Evolutionary conservation across 805 yeast species (phyloP).

Genomic region (Wickerhamomyces queroliae): DNA sequence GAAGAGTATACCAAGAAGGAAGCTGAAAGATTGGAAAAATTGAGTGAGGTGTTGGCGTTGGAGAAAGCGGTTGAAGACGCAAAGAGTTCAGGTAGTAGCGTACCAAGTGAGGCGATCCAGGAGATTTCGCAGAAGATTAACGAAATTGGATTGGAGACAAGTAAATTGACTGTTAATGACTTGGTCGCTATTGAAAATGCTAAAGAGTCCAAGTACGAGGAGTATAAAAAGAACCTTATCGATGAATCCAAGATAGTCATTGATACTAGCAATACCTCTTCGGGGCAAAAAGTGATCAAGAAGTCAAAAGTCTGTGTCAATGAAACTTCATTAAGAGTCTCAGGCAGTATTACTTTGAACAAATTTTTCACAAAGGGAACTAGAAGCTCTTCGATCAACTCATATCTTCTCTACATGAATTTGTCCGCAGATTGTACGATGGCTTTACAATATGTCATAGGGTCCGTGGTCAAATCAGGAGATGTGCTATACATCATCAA

Average conservation of each 20-base stretch:
- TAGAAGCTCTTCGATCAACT: slow-evolving; percentile 31
- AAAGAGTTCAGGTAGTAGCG: slow-evolving; percentile 29
- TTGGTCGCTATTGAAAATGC: slow-evolving; percentile 15
- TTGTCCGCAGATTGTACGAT: slow-evolving; percentile 76
- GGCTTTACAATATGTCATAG: slow-evolving; percentile 86
- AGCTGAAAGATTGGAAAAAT: slow-evolving; percentile 29
- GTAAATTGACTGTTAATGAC: slow-evolving; percentile 17
- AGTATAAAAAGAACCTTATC: slow-evolving; percentile 15
- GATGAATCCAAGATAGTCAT: slow-evolving; percentile 10
- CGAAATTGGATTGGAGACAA: slow-evolving; percentile 36
- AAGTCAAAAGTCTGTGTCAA: slow-evolving; percentile 53
- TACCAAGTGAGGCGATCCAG: slow-evolving; percentile 26
- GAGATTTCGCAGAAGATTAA: slow-evolving; percentile 25
- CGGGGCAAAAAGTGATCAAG: slow-evolving; percentile 34
- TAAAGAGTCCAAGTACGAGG: slow-evolving; percentile 13
- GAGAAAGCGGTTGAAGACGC: slow-evolving; percentile 59
- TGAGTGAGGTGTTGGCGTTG: slow-evolving; percentile 51
- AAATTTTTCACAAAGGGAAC: slow-evolving; percentile 36
- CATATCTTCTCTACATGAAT: slow-evolving; percentile 76
- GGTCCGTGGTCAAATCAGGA: slow-evolving; percentile 77
- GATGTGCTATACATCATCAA: slow-evolving; percentile 65
- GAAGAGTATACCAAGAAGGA: slow-evolving; percentile 1
- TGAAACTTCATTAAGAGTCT: slow-evolving; percentile 46
- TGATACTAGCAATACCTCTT: slow-evolving; percentile 1
- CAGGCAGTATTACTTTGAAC: slow-evolving; percentile 68